phyloP scores from a whole-genome alignment of 2,329 filamentous ascomycete genomes.

The Botrytis fabae region DNA sequence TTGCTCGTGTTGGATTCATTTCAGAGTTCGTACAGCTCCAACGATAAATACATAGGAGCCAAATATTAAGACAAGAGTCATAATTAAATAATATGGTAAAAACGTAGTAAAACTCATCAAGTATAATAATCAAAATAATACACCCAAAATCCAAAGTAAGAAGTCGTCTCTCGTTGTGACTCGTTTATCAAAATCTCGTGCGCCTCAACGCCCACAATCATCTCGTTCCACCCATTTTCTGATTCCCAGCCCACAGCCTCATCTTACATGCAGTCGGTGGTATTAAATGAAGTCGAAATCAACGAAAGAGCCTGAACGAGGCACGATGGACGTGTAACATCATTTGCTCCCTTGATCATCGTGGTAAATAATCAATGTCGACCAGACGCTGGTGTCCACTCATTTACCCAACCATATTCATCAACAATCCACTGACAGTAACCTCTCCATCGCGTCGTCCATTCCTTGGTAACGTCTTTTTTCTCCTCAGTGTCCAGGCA shows the following conservation, averaged over 20 bases:
- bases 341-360: no score
- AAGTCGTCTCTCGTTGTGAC: not conserved
- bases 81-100: not conserved
- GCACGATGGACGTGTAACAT: not conserved
- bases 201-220: conserved; percentile 5
- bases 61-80: not conserved
- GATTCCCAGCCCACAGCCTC: not conserved
- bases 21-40: not conserved
- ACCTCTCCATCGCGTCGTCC: conserved; percentile 56
- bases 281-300: not conserved
- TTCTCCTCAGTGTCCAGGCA: conserved; percentile 52
- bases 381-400: conserved; percentile 13
- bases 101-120: not conserved
- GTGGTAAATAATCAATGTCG: conserved; percentile 26
- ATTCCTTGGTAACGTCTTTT: conserved; percentile 45
- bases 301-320: not conserved
- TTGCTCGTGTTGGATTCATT: not conserved
- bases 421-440: conserved; percentile 57
- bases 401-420: conserved; percentile 38
- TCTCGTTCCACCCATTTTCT: conserved; percentile 5
- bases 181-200: conserved; percentile 1
- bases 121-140: conserved; percentile 1
- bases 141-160: not conserved
- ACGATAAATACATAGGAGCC: not conserved
- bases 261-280: not conserved